Evolutionary conservation across 2,329 filamentous ascomycete genomes (phyloP), one percentile per base, ranked within the genome.

Genomic region (Tolypocladium ophioglossoides): DNA sequence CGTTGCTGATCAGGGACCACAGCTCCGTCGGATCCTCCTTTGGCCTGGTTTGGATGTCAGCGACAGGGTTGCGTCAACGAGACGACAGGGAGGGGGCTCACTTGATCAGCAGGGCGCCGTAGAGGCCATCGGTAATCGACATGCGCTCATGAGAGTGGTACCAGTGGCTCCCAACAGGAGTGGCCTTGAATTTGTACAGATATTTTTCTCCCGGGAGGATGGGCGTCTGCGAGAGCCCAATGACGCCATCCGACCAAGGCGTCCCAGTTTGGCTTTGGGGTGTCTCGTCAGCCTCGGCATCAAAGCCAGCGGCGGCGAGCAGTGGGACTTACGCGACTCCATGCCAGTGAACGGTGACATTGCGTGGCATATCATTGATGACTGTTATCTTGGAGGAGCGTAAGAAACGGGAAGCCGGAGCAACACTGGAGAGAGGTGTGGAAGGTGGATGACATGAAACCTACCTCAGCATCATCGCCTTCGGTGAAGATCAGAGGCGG

Each of bases 171-270:
- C 59, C 59, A 2, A 57, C 20, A 24, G 53, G 54, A 6, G 37
- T 55, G 22, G 52, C 61, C 18, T 35, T 53, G 53, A 56, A 60
- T 24, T 50, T 38, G 55, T 76, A 76, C 0, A 67, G 62, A 54
- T 68, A 77, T 1, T 57, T 62, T 1, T 62, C 58, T 0, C 67
- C 66, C 5, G 69, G 64, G 27, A 62, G 52, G 22, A 77, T 76
- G 0, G 68, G 65, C 16, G 63, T 61, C 55, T 77, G 74, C 2
- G 72, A 68, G 3, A 76, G 56, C 0, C 74, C 74, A 2, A 73
- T 72, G 0, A 73, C 70, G 27, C 74, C 74, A 54, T 77, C 74
- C 4, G 73, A 70, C 74, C 74, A 77, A 0, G 72, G 72, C 0
- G 72, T 58, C 11, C 54, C 54, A 12, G n/a, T 14, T 30, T 52